Conservation (phyloP, 116 monocot species). For the Papilionanthe hybrid region DNA sequence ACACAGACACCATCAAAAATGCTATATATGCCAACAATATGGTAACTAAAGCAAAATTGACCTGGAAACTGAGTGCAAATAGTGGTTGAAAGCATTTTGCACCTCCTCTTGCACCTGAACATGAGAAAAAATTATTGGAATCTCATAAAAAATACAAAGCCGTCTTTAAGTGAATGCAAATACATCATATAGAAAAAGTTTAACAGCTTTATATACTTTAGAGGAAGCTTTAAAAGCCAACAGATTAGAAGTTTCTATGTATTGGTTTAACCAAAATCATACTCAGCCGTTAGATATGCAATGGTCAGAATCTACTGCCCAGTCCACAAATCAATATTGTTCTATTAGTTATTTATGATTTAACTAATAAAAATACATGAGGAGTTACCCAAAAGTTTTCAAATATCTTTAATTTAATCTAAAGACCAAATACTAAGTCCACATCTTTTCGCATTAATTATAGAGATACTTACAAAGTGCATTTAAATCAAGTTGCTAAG, state of each 20-base stretch:
- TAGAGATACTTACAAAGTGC: too few species aligned
- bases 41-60: constrained; percentile 14
- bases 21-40: background rate
- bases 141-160: background rate
- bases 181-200: background rate
- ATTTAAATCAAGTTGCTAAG: too few species aligned
- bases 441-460: too few species aligned
- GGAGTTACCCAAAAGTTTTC: too few species aligned
- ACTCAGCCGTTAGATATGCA: background rate
- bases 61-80: constrained; percentile 23
- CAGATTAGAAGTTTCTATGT: background rate
- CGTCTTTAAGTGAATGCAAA: background rate
- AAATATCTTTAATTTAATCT: too few species aligned
- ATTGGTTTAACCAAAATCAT: background rate
- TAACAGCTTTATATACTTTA: background rate
- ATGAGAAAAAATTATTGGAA: constrained; percentile 3
- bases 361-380: background rate
- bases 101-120: constrained; percentile 63
- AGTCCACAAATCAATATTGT: background rate
- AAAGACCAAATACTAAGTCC: too few species aligned
- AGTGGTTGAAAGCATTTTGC: constrained; percentile 33
- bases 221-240: background rate
- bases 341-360: background rate
- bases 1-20: background rate
- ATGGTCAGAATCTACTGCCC: background rate